Evolutionary conservation across 1,284 basidiomycete species (phyloP), one percentile per base, ranked within the genome.

Genomic region (Pseudozyma sp.): DNA sequence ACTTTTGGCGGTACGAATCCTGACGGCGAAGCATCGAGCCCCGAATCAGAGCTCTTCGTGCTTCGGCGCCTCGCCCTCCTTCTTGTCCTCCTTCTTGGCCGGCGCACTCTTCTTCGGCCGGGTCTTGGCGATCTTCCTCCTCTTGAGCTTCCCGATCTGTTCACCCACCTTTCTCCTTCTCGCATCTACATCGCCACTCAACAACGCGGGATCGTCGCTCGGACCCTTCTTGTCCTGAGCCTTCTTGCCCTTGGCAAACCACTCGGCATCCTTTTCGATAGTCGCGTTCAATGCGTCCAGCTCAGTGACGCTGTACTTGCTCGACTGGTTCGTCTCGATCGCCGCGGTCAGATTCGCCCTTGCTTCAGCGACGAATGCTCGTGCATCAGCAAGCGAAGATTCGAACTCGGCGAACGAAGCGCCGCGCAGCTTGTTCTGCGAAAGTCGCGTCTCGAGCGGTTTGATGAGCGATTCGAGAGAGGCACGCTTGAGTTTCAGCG

Each of bases 381-480:
- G 89, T 4, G 91, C 86, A 7, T 86, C 84, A 31, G 82, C 80
- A 76, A 89, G 86, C 8, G 87, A 87, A 88, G 91, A 86, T 89
- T 93, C 82, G 90, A 91, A 76, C 87, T 90, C 83, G 86, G 88
- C 68, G 45, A 88, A 78, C 1, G 87, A 85, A 87, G 91, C 88
- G 88, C 92, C 76, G 6, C 88, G 86, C 17, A 90, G 89, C 75
- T 91, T 90, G 57, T 91, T 91, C 85, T 99, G 94, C 82, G 89
- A 89, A 85, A 95, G 92, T 11, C 97, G 91, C 80, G 90, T 89
- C 46, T 92, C 88, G 62, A 97, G 90, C 2, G 94, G 93, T 47
- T 88, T 87, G 84, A 97, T 94, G 64, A 95, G 86, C 44, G 87
- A 86, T 92, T 97, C 94, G 19, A 98, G 86, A 14, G 88, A 89